Evolutionary conservation across 768 basidiomycete genomes (phyloP), one percentile per base, ranked within the genome.

Genomic region (Agrocybe chaxingu): DNA sequence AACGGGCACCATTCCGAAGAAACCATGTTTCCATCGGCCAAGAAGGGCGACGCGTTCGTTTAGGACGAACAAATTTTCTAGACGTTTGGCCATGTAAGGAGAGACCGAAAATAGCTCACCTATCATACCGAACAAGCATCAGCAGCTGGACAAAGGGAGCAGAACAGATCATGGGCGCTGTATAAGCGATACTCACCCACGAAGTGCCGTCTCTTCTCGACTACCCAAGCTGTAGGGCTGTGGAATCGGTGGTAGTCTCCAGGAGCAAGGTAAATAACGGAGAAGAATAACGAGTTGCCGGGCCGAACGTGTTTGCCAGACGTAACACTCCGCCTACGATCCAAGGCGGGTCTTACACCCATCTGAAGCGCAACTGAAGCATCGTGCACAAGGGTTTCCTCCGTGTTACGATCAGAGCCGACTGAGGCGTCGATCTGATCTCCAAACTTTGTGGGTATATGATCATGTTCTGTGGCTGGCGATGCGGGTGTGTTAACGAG

Each of bases 221-320:
- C 96, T 4, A 99, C 94, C 97, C 97, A 98, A 6, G 90, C 84
- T 0, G 93, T 85, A 1, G 97, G 96, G 45, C 85, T 88, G 67
- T 99, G 97, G 80, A 97, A 99, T 11, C 96, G 83, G 62, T 99
- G 96, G 67, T 98, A 98, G 64, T 99, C 97, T 1, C 97, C 96
- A 1, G 97, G 97, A 0, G 96, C 97, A 48, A 99, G 88, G 71
- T 98, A 99, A 52, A 99, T 88, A 58, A 99, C 97, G 18, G 88
- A 73, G 67, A 98, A 99, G 71, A 84, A 97, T 18, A 98, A 81
- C 12, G 84, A 78, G 63, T 98, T 87, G 10, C 91, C 92, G 2
- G 85, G 80, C 55, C 81, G 80, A 39, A 86, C 73, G 36, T 71
- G 72, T 52, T 74, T 72, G 46, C 75, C 72, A 12, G 75, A 77